These are phyloP conservation scores for Amylocystis lapponica DNA, from an alignment of 768 basidiomycete species.

Conservation along the genomic window DNA sequence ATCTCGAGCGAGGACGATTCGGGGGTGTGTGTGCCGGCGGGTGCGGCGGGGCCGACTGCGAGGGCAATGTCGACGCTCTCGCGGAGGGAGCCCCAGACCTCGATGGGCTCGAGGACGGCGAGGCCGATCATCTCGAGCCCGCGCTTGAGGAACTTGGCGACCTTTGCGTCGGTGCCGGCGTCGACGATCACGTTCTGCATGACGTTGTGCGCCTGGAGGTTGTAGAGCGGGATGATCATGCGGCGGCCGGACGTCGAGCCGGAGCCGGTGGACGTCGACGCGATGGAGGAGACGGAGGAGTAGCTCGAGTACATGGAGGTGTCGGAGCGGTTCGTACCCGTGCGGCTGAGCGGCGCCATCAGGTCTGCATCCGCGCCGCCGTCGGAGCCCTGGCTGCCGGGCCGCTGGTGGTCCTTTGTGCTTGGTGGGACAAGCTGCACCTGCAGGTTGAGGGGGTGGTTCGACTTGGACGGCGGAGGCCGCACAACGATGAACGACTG, in stretches of 20 bases:
- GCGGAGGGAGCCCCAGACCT: conserved; percentile 47
- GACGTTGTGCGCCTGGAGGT: conserved; percentile 83
- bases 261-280: conserved; percentile 26
- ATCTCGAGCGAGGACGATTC: conserved; percentile 28
- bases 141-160: conserved; percentile 58
- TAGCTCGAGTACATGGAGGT: conserved; percentile 39
- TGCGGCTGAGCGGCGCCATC: conserved; percentile 31
- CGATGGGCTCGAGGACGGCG: conserved; percentile 74
- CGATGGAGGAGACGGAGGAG: conserved; percentile 32
- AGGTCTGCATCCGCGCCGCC: conserved; percentile 24
- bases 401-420: conserved; percentile 32
- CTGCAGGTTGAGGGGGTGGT: conserved; percentile 86
- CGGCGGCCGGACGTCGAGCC: conserved; percentile 46
- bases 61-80: conserved; percentile 10
- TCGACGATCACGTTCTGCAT: conserved; percentile 83
- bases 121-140: conserved; percentile 64
- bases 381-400: conserved; percentile 40
- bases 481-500: conserved; percentile 91
- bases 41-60: conserved; percentile 12
- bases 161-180: conserved; percentile 83
- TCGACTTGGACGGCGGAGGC: conserved; percentile 80
- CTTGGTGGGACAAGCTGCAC: conserved; percentile 83
- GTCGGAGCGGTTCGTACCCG: conserved; percentile 49
- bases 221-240: conserved; percentile 81
- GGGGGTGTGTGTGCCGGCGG: conserved; percentile 24